Conservation (phyloP, 2,329 filamentous ascomycete genomes). For the Amphichorda felina region DNA sequence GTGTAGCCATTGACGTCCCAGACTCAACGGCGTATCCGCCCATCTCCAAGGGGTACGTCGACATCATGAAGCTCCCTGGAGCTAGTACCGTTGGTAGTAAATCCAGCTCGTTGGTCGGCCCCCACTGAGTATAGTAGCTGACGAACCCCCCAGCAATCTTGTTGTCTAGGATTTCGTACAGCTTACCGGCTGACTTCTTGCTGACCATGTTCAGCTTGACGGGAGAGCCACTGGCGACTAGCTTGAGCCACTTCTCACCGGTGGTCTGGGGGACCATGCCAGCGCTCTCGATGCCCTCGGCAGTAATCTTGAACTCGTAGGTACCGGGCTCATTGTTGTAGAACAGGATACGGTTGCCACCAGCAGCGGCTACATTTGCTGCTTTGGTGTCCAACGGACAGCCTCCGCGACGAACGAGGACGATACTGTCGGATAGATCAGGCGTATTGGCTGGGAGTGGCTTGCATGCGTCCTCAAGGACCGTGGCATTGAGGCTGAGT, state of each 20-base stretch:
- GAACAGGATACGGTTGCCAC: conserved; percentile 48
- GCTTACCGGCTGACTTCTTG: conserved; percentile 23
- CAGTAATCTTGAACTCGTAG: conserved; percentile 13
- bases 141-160: conserved; percentile 34
- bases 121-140: conserved; percentile 45
- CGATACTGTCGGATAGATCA: conserved; percentile 43
- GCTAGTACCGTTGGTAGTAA: conserved; percentile 42
- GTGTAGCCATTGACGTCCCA: conserved; percentile 50
- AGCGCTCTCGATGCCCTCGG: conserved; percentile 21
- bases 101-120: conserved; percentile 46
- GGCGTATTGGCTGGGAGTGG: conserved; percentile 39
- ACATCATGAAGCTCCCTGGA: conserved; percentile 45
- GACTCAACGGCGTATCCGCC: conserved; percentile 39
- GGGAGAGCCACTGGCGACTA: no score
- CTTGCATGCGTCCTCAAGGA: conserved; percentile 35
- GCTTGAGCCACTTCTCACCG: conserved; percentile 30
- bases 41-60: conserved; percentile 35
- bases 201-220: conserved; percentile 31
- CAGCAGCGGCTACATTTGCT: conserved; percentile 35
- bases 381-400: conserved; percentile 45
- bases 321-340: conserved; percentile 37
- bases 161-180: conserved; percentile 25
- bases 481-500: no score
- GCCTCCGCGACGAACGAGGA: conserved; percentile 45
- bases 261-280: conserved; percentile 27